phyloP scores from a whole-genome alignment of 176 grass and related monocot genomes.

The Avena sativa region DNA sequence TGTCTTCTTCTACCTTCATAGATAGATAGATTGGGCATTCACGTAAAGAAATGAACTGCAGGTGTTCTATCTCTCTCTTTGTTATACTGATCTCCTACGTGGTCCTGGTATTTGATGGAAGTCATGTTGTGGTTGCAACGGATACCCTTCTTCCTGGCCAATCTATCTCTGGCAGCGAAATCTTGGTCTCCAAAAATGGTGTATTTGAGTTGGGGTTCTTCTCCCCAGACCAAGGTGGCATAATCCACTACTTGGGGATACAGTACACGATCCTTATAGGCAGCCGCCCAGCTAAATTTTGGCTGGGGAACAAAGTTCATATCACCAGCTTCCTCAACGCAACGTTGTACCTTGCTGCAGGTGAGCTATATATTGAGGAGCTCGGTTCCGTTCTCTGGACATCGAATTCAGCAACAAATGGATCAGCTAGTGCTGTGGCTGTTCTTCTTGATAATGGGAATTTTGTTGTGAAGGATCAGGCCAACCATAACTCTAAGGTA shows the following conservation, averaged over 20 bases:
- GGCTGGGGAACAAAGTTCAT: conserved; percentile 45
- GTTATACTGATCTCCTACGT: background rate
- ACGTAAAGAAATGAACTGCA: conserved; percentile 6
- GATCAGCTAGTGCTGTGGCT: background rate
- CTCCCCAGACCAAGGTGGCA: conserved; percentile 7
- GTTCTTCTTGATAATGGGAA: conserved; percentile 43
- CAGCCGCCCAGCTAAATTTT: background rate
- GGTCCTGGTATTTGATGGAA: conserved; percentile 22
- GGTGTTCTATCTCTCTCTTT: conserved; percentile 12
- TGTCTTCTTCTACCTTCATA: background rate
- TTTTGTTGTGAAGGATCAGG: conserved; percentile 35
- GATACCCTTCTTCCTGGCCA: conserved; percentile 31
- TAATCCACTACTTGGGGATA: conserved; percentile 32
- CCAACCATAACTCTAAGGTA: background rate
- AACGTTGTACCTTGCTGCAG: conserved; percentile 15
- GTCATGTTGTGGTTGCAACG: background rate
- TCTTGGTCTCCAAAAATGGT: conserved; percentile 41
- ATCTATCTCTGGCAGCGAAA: conserved; percentile 38
- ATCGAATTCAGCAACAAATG: background rate
- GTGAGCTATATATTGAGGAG: conserved; percentile 38
- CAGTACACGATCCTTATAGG: conserved; percentile 34
- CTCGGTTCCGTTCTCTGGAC: conserved; percentile 45
- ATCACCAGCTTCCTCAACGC: conserved; percentile 16
- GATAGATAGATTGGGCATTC: background rate
- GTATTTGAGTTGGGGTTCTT: conserved; percentile 55